Evolutionary conservation across 2,329 filamentous ascomycete species (phyloP).

Genomic region (Aspergillus transmontanensis): DNA sequence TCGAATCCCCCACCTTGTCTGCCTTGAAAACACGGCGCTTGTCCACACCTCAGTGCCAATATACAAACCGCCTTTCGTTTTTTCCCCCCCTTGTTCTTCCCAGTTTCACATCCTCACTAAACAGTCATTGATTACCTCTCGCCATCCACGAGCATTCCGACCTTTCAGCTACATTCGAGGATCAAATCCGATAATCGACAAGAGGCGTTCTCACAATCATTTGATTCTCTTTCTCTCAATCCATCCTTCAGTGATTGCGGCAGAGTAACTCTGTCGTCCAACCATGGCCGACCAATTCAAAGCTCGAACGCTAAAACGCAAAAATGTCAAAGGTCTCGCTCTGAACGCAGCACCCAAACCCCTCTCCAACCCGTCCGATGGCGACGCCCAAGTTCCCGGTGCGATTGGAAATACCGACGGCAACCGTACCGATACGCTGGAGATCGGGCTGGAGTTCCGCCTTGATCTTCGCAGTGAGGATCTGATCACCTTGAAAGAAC

Average conservation of each 20-base stretch:
- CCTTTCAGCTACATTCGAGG: not conserved
- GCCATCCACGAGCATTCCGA: not conserved
- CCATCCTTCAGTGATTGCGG: not conserved
- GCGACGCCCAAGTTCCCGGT: conserved; percentile 65
- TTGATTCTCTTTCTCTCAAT: not conserved
- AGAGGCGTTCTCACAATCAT: not conserved
- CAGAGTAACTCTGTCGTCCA: conserved; percentile 1
- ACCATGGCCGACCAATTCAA: conserved; percentile 64
- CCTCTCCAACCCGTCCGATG: conserved; percentile 70
- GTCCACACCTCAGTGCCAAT: conserved; percentile 12
- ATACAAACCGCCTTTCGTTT: not conserved
- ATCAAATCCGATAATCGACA: too few species aligned
- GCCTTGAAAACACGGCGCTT: conserved; percentile 15
- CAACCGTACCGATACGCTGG: conserved; percentile 70
- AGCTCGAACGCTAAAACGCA: conserved; percentile 88
- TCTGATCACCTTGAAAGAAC: conserved; percentile 87
- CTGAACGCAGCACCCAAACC: conserved; percentile 76
- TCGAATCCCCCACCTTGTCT: conserved; percentile 13
- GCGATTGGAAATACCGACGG: conserved; percentile 60
- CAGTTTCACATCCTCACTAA: not conserved
- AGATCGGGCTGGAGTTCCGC: conserved; percentile 97
- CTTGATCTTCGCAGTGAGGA: conserved; percentile 90
- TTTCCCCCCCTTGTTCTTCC: not conserved
- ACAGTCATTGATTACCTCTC: not conserved
- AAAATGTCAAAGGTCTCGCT: conserved; percentile 96